These are phyloP conservation scores for Tylopilus felleus DNA, from an alignment of 768 basidiomycete species.

Conservation along the genomic window DNA sequence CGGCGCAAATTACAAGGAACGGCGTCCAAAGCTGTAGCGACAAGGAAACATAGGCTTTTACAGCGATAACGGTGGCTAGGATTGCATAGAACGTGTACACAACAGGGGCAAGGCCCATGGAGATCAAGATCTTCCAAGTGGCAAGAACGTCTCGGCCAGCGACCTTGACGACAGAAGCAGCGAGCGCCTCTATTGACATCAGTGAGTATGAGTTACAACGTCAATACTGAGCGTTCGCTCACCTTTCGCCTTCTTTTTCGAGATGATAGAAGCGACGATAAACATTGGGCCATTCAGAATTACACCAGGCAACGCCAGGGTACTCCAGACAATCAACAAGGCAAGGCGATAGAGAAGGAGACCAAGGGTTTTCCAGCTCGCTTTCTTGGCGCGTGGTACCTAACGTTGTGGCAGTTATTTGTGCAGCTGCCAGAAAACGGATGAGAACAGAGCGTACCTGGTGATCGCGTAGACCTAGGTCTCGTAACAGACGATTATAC, in stretches of 20 bases:
- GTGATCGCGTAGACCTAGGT: constrained; percentile 91
- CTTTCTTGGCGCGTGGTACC: constrained; percentile 86
- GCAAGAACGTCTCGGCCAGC: constrained; percentile 96
- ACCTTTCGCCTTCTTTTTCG: constrained; percentile 89
- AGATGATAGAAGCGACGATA: constrained; percentile 82
- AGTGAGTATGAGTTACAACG: not conserved
- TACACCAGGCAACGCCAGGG: constrained; percentile 85
- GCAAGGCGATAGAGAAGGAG: constrained; percentile 79
- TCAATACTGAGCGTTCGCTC: not conserved
- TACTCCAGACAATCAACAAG: constrained; percentile 76
- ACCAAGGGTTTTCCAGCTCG: constrained; percentile 82
- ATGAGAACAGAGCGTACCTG: constrained; percentile 49
- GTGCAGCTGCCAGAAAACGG: not conserved
- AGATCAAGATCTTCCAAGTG: constrained; percentile 96
- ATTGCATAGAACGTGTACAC: constrained; percentile 82
- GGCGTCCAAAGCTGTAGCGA: constrained; percentile 74
- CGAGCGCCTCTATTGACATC: constrained; percentile 74
- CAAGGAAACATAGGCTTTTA: constrained; percentile 60
- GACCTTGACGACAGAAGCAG: constrained; percentile 92
- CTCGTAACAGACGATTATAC: constrained; percentile 84
- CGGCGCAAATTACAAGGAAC: constrained; percentile 61
- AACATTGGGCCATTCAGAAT: constrained; percentile 93
- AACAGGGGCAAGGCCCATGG: constrained; percentile 84
- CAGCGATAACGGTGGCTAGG: constrained; percentile 69
- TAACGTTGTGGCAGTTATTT: constrained; percentile 24